Evolutionary conservation across 768 basidiomycete genomes (phyloP).

Genomic region (Pleurotus cornucopiae): DNA sequence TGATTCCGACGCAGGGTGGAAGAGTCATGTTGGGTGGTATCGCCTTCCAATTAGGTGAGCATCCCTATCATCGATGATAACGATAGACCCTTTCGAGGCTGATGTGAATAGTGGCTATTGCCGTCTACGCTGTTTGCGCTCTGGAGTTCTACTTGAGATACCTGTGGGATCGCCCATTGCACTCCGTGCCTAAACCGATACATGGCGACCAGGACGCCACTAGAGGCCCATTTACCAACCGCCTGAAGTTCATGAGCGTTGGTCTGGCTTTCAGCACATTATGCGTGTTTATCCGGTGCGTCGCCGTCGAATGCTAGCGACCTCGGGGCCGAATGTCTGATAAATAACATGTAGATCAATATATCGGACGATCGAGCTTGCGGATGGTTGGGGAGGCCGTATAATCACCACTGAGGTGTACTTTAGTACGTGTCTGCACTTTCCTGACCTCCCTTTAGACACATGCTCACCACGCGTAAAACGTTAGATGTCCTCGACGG

Average conservation of each 20-base stretch:
- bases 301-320: neutral
- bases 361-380: slow-evolving; percentile 49
- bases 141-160: slow-evolving; percentile 45
- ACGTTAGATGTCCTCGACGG: slow-evolving; percentile 46
- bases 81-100: neutral
- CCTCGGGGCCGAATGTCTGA: neutral
- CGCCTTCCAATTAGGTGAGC: slow-evolving; percentile 47
- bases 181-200: neutral
- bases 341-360: slow-evolving; percentile 31
- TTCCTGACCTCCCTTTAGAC: too few relatives aligned
- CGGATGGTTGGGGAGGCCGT: slow-evolving; percentile 46
- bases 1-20: slow-evolving; percentile 19
- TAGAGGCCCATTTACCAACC: slow-evolving; percentile 12
- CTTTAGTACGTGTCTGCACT: slow-evolving; percentile 28
- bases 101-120: slow-evolving; percentile 31
- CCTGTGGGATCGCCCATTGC: slow-evolving; percentile 28
- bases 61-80: neutral
- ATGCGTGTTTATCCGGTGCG: slow-evolving; percentile 43
- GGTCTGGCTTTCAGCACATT: slow-evolving; percentile 35
- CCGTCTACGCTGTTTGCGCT: slow-evolving; percentile 34
- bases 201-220: neutral
- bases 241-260: slow-evolving; percentile 26
- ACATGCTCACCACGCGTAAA: neutral
- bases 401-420: slow-evolving; percentile 45
- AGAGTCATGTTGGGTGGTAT: slow-evolving; percentile 63